Evolutionary conservation across 306 rosid genomes (phyloP), one percentile per base, ranked within the genome.

Genomic region (Potentilla sterilis): DNA sequence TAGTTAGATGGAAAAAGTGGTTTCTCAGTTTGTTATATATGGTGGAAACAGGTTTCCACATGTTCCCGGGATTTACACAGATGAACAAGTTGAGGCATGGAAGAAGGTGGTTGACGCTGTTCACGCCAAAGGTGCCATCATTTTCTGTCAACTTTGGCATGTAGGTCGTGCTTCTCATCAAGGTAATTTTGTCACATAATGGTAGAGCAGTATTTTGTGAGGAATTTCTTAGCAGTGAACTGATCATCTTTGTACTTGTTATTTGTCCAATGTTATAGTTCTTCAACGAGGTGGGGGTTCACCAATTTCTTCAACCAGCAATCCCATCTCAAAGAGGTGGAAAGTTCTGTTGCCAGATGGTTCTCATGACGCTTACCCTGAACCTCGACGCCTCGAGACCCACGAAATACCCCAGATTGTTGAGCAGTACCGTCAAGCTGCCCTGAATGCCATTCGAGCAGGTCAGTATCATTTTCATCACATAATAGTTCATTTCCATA

Each of bases 131-230:
- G 96, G 99, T 64, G 80, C 87, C 84, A 61, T 90, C 38, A 78
- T 92, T 77, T 95, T 90, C 80, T 92, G 97, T 83, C 99, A 95
- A 75, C 87, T 95, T 10, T 95, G 99, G 96, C 99, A 92, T 58
- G 99, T 92, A 3, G 99, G 99, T 44, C 92, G 97, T 64, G 97
- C 97, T 6, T 92, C 99, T 18, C 97, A 89, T 80, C 81, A 78
- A 75, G 86, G 92, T 89, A 79, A 15, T 14, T 4, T 19, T 58
- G 0, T 28, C 35, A 24, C 64, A 3, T 21, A 2, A 42, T 46
- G 1, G 7, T 15, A 44, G 13, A 8, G 15, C 28, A 18, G 8
- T 8, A 38, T 41, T 57, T 22, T 35, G 42, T 24, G 28, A 46
- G 0, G 10, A 9, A 28, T 16, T 47, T 47, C 48, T 38, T 13